Base-by-base conservation (phyloP, 306 rosid species). In the Mimosa pudica region DNA sequence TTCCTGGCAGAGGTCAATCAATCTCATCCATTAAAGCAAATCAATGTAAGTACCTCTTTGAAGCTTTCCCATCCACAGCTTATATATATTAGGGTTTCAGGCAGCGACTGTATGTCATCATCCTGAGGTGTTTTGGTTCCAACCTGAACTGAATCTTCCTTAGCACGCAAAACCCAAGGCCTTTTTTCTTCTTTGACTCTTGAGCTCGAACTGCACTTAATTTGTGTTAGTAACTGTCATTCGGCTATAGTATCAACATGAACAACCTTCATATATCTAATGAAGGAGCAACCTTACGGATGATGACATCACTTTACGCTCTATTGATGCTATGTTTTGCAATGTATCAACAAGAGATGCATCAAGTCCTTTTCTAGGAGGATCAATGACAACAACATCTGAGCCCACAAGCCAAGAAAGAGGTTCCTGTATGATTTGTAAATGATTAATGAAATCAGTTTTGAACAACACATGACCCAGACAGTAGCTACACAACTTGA, bases 21-120 rank as follows among this genome's bases (percentile, higher is more conserved):
- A 72, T 33, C 61, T 80, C 72, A 78, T 11, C 61, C 24, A 66
- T 41, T 60, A 57, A 78, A 44, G 24, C 71, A n/a, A 47, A 65
- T 71, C 58, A 20, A 16, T 54, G 38, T 11, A 82, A 67, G 64
- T 88, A 95, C 98, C 98, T 95, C 92, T 86, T 92, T 95, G 89
- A 95, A 95, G 85, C 97, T 95, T 89, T 94, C 97, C 98, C 98
- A 95, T 80, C 98, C 98, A 79, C 98, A 95, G 80, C 98, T 95
- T 82, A 95, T 92, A 76, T 94, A 94, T 79, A 95, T 89, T 71
- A 95, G 98, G 68, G 96, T 95, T 82, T 89, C 90, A 49, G 98
- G 98, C 75, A 90, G 85, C 30, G 86, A 76, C 74, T 76, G 88
- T 54, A 82, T 14, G 41, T 38, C 52, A 77, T 85, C 74, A 30